Evolutionary conservation across 768 basidiomycete species (phyloP), one percentile per base, ranked within the genome.

Genomic region (Tulasnella calospora): DNA sequence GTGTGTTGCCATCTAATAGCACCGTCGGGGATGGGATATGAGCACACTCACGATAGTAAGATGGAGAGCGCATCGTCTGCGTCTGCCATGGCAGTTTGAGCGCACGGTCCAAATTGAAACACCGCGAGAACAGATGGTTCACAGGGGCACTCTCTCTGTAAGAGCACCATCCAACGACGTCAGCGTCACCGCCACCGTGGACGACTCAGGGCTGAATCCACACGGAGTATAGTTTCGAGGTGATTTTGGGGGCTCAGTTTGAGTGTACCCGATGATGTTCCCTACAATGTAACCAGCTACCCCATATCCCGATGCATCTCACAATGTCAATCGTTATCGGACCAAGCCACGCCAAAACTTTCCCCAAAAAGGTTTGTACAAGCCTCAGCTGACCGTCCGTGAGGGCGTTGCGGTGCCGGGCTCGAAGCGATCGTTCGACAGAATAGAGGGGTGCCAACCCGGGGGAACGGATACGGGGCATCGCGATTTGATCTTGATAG

Each of bases 401-500:
- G n/a, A 13, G 30, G 61, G 61, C 61, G 61, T 67, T 35, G 61
- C 61, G 61, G 61, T 35, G 15, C 61, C 61, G 61, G 27, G 33
- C 0, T 9, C 10, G n/a, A 51, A 21, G 23, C n/a, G 23, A 21
- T 51, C 51, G 51, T n/a, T 51, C 23, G 61, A 30, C 27, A n/a
- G 23, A 5, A 10, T 30, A 30, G 61, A 15, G 61, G 61, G 61
- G 61, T 67, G 61, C 61, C 61, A 35, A 13, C 61, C 61, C 61
- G 33, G 35, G 9, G 12, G 30, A 67, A 15, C 27, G 61, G 61
- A 2, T 67, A 3, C 30, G 30, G 30, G 33, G 19, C 30, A 67
- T 67, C 61, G 61, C 61, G 61, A 67, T 67, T 67, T 67, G 61
- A 67, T 67, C 61, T 67, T 67, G 61, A 67, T 67, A 27, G 61